A percentile compares a stretch with the other conserved stretches of the same genome.
phyloP scores from a whole-genome alignment of 805 yeast species.

The Ogataea polymorpha region DNA sequence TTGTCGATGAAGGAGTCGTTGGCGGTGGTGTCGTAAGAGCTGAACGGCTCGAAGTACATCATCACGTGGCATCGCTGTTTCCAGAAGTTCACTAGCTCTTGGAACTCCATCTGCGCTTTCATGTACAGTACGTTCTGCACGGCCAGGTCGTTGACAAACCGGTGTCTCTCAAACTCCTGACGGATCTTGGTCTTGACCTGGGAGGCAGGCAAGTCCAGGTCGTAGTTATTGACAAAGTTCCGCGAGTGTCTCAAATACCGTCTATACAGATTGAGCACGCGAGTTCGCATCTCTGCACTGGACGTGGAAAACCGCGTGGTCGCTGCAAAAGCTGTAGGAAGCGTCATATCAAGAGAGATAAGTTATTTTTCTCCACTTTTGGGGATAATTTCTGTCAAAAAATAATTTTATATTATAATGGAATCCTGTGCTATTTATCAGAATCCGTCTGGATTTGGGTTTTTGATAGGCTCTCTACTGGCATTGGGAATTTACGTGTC shows the following conservation, averaged over 20 bases:
- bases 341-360: conserved; percentile 39
- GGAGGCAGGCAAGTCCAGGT: conserved; percentile 74
- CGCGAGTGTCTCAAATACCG: conserved; percentile 60
- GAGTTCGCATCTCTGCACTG: conserved; percentile 55
- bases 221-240: conserved; percentile 56
- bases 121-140: conserved; percentile 67
- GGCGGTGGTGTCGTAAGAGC: conserved; percentile 50
- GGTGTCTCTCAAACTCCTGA: conserved; percentile 84
- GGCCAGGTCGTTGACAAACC: conserved; percentile 65
- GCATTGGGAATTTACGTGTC: conserved; percentile 68
- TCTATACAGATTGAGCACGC: conserved; percentile 72
- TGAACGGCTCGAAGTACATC: conserved; percentile 73
- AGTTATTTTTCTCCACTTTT: conserved; percentile 5
- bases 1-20: conserved; percentile 66
- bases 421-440: conserved; percentile 40
- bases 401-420: conserved; percentile 1
- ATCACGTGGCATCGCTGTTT: conserved; percentile 82
- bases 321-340: conserved; percentile 82
- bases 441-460: conserved; percentile 49
- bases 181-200: conserved; percentile 78
- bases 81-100: conserved; percentile 86
- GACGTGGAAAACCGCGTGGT: conserved; percentile 66
- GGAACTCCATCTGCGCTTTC: conserved; percentile 90
- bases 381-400: conserved; percentile 6
- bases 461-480: conserved; percentile 48